These are phyloP conservation scores for Xylaria polymorpha DNA, from an alignment of 2,329 filamentous ascomycete species.

Conservation along the genomic window DNA sequence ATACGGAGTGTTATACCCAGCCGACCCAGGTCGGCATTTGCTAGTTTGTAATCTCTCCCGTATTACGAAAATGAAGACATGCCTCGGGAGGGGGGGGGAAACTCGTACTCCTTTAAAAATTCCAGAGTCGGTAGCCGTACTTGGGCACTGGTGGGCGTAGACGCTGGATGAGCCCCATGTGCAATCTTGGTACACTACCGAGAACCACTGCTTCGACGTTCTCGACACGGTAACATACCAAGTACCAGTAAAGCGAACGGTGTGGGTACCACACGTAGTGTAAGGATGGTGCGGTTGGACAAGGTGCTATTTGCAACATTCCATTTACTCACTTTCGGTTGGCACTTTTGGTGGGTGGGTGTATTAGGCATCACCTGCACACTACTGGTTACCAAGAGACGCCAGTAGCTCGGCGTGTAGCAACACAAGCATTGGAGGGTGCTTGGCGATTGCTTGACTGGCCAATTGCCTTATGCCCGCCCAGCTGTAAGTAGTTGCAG, in stretches of 20 bases:
- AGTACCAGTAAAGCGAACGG: conserved; percentile 14
- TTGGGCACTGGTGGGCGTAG: too few species aligned
- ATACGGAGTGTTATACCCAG: conserved; percentile 14
- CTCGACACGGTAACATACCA: conserved; percentile 7
- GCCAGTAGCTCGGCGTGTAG: conserved; percentile 31
- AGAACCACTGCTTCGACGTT: conserved; percentile 7
- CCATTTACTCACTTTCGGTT: conserved; percentile 19
- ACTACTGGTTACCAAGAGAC: conserved; percentile 29
- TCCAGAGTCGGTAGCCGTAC: neutral
- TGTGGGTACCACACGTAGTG: conserved; percentile 16
- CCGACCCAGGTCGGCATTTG: conserved; percentile 23
- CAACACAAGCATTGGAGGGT: conserved; percentile 32
- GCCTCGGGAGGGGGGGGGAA: neutral
- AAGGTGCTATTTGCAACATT: conserved; percentile 22
- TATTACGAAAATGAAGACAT: conserved; percentile 11
- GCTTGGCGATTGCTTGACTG: conserved; percentile 34
- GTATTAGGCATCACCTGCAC: conserved; percentile 22
- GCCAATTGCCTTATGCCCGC: conserved; percentile 26
- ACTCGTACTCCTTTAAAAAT: neutral
- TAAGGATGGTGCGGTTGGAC: conserved; percentile 8
- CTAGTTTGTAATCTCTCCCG: conserved; percentile 11
- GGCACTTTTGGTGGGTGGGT: conserved; percentile 12
- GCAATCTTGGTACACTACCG: conserved; percentile 12
- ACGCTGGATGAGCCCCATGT: neutral
- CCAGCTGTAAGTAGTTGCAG: conserved; percentile 20